Evolutionary conservation across 306 rosid genomes (phyloP).

Genomic region (apple (Malus domestica)): DNA sequence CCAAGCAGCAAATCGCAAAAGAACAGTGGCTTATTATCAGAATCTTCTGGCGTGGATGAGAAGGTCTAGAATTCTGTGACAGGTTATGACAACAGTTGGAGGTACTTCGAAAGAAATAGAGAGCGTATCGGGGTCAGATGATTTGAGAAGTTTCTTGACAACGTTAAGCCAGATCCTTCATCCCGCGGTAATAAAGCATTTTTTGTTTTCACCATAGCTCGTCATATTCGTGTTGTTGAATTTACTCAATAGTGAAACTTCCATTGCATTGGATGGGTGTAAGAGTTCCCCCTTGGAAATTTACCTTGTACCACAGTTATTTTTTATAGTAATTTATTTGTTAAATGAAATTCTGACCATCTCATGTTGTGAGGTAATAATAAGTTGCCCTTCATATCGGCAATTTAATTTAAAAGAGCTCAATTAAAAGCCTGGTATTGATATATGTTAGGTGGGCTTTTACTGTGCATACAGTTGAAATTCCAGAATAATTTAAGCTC

Average conservation of each 20-base stretch:
- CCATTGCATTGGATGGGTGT: neutral
- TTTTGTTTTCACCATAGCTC: constrained; percentile 13
- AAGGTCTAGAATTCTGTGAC: constrained; percentile 34
- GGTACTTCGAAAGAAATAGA: neutral
- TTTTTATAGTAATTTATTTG: constrained; percentile 26
- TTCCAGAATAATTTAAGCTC: constrained; percentile 36
- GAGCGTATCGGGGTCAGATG: constrained; percentile 29
- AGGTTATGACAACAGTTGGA: neutral
- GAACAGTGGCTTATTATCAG: constrained; percentile 26
- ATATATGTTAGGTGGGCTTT: neutral
- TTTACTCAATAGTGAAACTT: neutral
- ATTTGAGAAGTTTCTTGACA: constrained; percentile 26
- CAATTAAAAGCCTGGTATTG: no score
- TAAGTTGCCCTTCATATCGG: neutral
- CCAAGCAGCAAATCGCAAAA: constrained; percentile 41
- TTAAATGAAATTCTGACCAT: neutral
- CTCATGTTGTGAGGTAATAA: neutral
- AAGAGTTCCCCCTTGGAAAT: neutral
- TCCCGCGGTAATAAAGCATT: constrained; percentile 18
- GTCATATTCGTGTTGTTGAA: constrained; percentile 16
- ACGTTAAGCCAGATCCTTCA: constrained; percentile 18
- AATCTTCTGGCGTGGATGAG: constrained; percentile 37
- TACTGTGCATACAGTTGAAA: neutral
- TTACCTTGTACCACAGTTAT: constrained; percentile 22
- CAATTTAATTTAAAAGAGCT: neutral